Evolutionary conservation across 345 rosid genomes (phyloP).

Genomic region (Aethionema arabicum): DNA sequence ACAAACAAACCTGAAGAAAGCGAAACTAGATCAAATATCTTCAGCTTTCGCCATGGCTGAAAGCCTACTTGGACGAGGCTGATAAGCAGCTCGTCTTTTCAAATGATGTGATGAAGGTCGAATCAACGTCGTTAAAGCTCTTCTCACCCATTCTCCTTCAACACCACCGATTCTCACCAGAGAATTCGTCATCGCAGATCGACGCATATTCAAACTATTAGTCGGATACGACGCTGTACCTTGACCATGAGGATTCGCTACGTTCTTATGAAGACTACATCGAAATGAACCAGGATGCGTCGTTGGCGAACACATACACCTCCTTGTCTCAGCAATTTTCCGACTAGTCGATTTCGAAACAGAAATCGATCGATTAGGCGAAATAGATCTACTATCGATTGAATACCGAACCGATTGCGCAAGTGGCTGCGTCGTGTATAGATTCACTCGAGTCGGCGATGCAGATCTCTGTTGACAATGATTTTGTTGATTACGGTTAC

Average conservation of each 20-base stretch:
- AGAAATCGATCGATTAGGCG: constrained; percentile 48
- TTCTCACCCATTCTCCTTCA: constrained; percentile 86
- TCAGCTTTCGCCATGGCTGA: constrained; percentile 60
- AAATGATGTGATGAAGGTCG: constrained; percentile 91
- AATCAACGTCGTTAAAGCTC: constrained; percentile 84
- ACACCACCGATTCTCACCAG: constrained; percentile 90
- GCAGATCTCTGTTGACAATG: constrained; percentile 35
- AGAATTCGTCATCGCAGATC: constrained; percentile 93
- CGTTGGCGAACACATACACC: constrained; percentile 93
- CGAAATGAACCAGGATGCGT: constrained; percentile 84
- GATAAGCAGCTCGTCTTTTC: constrained; percentile 56
- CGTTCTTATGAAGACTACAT: constrained; percentile 67
- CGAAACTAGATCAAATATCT: constrained; percentile 27
- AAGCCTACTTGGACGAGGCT: constrained; percentile 70
- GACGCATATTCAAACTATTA: constrained; percentile 63
- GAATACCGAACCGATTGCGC: constrained; percentile 31
- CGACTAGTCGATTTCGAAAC: constrained; percentile 42
- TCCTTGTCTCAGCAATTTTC: constrained; percentile 42
- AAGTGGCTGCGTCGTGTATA: constrained; percentile 9
- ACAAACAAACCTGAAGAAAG: constrained; percentile 31
- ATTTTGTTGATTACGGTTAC: constrained; percentile 12
- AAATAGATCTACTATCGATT: constrained; percentile 40
- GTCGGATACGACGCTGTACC: constrained; percentile 47
- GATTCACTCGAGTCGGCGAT: constrained; percentile 39
- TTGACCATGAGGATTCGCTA: constrained; percentile 31